Base-by-base conservation (phyloP, 352 stramenopile species). In the Globisporangium paddicum region DNA sequence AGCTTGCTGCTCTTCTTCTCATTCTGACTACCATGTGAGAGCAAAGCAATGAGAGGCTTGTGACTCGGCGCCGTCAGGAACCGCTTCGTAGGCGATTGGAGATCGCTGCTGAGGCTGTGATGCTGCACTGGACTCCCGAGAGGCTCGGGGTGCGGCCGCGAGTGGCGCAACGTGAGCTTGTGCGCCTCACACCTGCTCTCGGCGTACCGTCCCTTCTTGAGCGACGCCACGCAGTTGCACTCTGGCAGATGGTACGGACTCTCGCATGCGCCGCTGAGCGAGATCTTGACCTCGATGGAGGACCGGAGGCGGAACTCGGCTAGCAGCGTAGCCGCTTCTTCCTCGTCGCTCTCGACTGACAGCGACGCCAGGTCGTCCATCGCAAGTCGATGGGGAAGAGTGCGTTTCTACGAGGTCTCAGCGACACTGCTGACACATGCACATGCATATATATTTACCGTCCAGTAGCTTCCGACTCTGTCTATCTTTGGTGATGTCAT, bases 141-240 rank as follows among this genome's bases (percentile, higher is more conserved):
- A 13, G 68, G 59, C n/a, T 73, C 65, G 7, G 74, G 53, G 30
- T 86, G 62, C 0, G 71, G 66, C 42, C 75, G 68, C 8, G 79
- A 89, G 28, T 86, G 72, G 7, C 77, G 69, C 21, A 89, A 60
- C 23, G 75, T 84, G 21, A 87, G 69, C 26, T 77, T 85, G 61
- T 89, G 79, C n/a, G 77, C 79, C 21, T 70, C 63, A 28, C 77
- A 89, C 19, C 67, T 67, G 4, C 44, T 30, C 32, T 89, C 75
- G 7, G 63, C 66, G 59, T 87, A 87, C 11, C 66, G 69, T 1
- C 77, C 73, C 55, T 59, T 66, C 58, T 84, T 87, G n/a, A 79
- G 66, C 7, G 62, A 48, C 50, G 56, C 32, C 41, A 80, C 60
- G 26, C 79, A 87, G 4, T 55, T 72, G 57, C 79, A 89, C 42